Conservation (phyloP, 2,329 filamentous ascomycete species). For the Fusarium hainanense region DNA sequence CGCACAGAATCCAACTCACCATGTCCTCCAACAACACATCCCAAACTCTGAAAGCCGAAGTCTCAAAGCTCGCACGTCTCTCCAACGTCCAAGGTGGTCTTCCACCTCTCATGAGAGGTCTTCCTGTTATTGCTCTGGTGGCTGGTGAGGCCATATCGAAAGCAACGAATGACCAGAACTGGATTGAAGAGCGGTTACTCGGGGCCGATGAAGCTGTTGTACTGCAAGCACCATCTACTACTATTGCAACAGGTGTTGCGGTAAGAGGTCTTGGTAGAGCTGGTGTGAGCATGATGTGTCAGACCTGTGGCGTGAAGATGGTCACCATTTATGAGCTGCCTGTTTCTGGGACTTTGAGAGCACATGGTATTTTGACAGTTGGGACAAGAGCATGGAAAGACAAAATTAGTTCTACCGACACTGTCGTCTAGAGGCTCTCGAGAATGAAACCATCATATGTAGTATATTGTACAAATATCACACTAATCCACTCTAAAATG, state of each 20-base stretch:
- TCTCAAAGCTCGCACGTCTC: conserved; percentile 32
- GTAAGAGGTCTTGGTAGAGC: not conserved
- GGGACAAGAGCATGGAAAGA: not conserved
- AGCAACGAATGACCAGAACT: conserved; percentile 18
- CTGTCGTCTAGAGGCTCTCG: not conserved
- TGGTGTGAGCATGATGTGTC: conserved; percentile 20
- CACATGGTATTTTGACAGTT: not conserved
- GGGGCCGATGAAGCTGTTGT: conserved; percentile 22
- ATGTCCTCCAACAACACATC: conserved; percentile 19
- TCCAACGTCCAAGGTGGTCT: conserved; percentile 38
- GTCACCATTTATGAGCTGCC: rapidly evolving
- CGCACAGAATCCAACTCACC: rapidly evolving
- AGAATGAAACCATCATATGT: not conserved
- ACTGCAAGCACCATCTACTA: not conserved
- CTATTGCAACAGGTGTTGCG: rapidly evolving
- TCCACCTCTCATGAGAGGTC: conserved; percentile 29
- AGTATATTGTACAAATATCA: not conserved
- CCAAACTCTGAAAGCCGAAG: conserved; percentile 20
- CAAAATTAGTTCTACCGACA: rapidly evolving
- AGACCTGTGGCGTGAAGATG: not conserved
- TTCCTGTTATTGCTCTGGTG: conserved; percentile 33
- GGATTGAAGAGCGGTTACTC: conserved; percentile 33
- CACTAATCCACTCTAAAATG: not conserved
- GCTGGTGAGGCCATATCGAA: conserved; percentile 33
- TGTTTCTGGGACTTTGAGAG: not conserved